Evolutionary conservation across 805 yeast genomes (phyloP), one percentile per base, ranked within the genome.

Genomic region (Saccharomycopsis fermentans): DNA sequence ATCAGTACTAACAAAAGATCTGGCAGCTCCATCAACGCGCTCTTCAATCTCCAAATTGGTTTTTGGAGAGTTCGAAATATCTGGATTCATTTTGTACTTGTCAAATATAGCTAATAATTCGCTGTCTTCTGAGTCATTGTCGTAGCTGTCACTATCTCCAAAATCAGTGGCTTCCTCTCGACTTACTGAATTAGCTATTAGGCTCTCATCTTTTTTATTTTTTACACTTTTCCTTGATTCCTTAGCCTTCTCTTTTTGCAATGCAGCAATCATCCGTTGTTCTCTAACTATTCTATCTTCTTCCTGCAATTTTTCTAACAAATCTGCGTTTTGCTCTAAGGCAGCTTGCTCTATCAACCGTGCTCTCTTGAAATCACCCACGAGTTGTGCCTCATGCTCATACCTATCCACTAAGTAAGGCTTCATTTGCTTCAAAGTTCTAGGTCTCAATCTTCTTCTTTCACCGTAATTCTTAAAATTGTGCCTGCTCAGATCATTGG

Each of bases 361-460:
- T 9, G 61, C 61, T 39, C 63, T 27, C 40, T 56, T 56, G 17
- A 59, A 34, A 52, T 61, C 63, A 14, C 63, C 63, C 17, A 51
- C 39, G 2, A 61, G 27, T 35, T 61, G 63, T 4, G 63, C 63
- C 24, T 52, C 37, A 34, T 61, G 63, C 34, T 61, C 63, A 43
- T 32, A 58, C 17, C 59, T 37, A 36, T 61, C 63, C 17, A 61
- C 59, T 11, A 59, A 53, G 40, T 61, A 61, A n/a, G 63, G 63
- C 29, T 61, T 61, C 56, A 61, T 43, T 39, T 61, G 63, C 51
- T 61, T 61, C 16, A 61, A 39, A 4, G 63, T 61, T n/a, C 63
- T 47, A 6, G 59, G 59, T 5, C 63, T 37, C 17, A 61, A 56
- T n/a, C 52, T 50, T 35, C 63, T 53, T 29, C 56, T 19, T 5